Evolutionary conservation across 75 land plant species (phyloP).

Genomic region (Pseudotsuga menziesii): DNA sequence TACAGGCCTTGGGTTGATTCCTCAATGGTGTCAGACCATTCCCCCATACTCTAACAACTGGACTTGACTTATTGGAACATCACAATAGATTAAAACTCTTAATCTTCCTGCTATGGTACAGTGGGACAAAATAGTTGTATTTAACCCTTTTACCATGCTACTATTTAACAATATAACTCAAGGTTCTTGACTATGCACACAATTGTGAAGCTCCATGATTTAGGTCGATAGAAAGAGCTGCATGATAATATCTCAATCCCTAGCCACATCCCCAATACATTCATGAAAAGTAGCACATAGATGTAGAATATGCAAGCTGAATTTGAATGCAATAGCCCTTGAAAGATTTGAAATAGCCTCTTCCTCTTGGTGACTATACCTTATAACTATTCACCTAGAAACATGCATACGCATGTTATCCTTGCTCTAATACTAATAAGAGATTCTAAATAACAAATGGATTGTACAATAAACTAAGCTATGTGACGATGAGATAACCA

Average conservation of each 20-base stretch:
- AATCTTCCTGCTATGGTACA: conserved; percentile 1
- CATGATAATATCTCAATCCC: conserved; percentile 83
- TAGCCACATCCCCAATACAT: conserved; percentile 61
- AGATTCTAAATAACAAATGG: not conserved
- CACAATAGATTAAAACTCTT: not conserved
- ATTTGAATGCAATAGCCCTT: conserved; percentile 15
- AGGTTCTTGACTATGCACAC: conserved; percentile 75
- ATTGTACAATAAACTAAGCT: not conserved
- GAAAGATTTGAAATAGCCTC: conserved; percentile 92
- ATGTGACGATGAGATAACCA: not conserved
- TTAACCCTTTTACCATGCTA: not conserved
- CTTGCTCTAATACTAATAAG: not conserved
- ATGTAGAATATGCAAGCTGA: conserved; percentile 83
- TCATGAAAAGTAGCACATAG: conserved; percentile 91
- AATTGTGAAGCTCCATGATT: conserved; percentile 77
- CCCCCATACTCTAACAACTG: too few species aligned
- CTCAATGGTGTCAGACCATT: too few species aligned
- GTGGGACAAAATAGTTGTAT: not conserved
- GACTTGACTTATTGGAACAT: too few species aligned
- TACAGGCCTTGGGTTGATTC: too few species aligned
- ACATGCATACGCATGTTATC: not conserved
- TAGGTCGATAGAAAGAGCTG: conserved; percentile 91
- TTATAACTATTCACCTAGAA: conserved; percentile 49
- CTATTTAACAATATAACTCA: conserved; percentile 16
- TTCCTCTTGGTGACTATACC: conserved; percentile 83